Base-by-base conservation (phyloP, 257 asterid species). In the Nicotiana otophora region DNA sequence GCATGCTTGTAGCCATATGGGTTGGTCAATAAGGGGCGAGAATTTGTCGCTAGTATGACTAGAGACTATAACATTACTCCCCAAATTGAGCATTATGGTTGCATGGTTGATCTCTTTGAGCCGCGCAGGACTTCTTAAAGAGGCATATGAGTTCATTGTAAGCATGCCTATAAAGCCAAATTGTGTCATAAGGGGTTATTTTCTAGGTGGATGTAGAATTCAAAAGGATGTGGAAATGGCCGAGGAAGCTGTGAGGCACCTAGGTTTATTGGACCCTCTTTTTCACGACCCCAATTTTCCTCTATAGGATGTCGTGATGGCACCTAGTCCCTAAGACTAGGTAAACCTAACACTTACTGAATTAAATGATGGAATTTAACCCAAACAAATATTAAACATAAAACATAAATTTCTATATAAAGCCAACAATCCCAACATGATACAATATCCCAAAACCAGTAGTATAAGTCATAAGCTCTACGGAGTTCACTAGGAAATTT, bases 61-160 rank as follows among this genome's bases (percentile, higher is more conserved):
- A 81, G 77, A 77, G 93, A 88, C 53, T 89, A 82, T 48, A 87
- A 87, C 17, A 83, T 90, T 61, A 46, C n/a, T 11, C 95, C 97
- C 12, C 60, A 84, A 63, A 88, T 92, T 28, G 92, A 93, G 84
- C 97, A 91, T 84, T 91, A 92, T 39, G 97, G 97, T 60, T 93
- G 97, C 88, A 90, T 93, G 95, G 92, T 92, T 84, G 97, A 93
- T 87, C 86, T 93, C 36, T n/a, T 70, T 92, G 30, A 89, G 97
- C 77, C 91, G 97, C 7, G 91, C 84, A 8, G 97, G 97, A 77
- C 88, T 87, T 58, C 86, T 93, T n/a, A 81, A 89, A 77, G 93
- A 89, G 75, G 97, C 97, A n/a, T 74, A 39, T 7, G 89, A 85
- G 61, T 85, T 91, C 80, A 89, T 92, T 64, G 62, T 53, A n/a